These are phyloP conservation scores for Hanseniaspora valbyensis DNA, from an alignment of 805 yeast genomes.

Conservation along the genomic window DNA sequence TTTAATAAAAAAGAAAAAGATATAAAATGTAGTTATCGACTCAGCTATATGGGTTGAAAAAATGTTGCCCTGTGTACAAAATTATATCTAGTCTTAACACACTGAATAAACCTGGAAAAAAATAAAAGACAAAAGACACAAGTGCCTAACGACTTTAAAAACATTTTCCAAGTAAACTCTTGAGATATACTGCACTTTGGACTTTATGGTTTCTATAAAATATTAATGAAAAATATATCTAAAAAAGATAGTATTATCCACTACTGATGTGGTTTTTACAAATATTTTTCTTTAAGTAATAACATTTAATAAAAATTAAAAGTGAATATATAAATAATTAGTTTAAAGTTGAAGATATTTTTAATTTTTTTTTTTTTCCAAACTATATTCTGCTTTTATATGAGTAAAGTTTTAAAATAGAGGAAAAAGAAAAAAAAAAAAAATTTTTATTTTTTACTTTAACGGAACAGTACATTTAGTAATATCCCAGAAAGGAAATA, in stretches of 20 bases:
- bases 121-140: slow-evolving; percentile 1
- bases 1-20: not conserved
- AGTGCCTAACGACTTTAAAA: not conserved
- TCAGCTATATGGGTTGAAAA: slow-evolving; percentile 32
- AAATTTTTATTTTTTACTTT: no score
- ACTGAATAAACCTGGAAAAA: slow-evolving; percentile 12
- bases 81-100: slow-evolving; percentile 30
- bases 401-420: no score
- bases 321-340: not conserved
- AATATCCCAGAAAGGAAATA: slow-evolving; percentile 1
- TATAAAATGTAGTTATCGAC: slow-evolving; percentile 17
- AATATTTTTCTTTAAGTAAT: slow-evolving; percentile 13
- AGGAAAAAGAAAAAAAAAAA: no score
- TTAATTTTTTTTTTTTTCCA: no score
- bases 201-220: slow-evolving; percentile 31
- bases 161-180: not conserved
- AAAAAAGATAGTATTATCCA: slow-evolving; percentile 35
- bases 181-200: slow-evolving; percentile 17
- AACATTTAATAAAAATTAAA: not conserved
- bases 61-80: slow-evolving; percentile 14
- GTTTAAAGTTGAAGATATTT: not conserved
- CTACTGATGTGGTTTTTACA: slow-evolving; percentile 31
- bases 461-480: no score
- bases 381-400: no score
- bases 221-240: slow-evolving; percentile 30